phyloP scores from a whole-genome alignment of 73 alveolate species.

The Paramecium tetraurelia region DNA sequence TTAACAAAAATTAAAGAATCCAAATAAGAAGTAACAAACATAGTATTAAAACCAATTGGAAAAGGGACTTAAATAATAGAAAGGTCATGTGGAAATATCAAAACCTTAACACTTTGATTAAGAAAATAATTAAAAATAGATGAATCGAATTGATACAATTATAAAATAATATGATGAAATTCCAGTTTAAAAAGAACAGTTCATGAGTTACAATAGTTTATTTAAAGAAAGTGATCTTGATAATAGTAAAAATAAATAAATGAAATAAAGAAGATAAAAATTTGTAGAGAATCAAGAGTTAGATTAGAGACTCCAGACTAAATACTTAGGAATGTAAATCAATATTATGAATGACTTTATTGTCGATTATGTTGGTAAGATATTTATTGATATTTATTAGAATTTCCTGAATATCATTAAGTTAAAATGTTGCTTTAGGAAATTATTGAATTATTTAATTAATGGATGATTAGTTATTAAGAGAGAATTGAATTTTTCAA shows the following conservation, averaged over 20 bases:
- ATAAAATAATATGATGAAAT: background rate
- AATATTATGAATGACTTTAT: slow-evolving; percentile 18
- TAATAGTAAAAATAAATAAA: slow-evolving; percentile 26
- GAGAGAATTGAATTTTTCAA: slow-evolving; percentile 5
- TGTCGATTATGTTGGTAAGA: slow-evolving; percentile 13
- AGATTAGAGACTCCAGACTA: background rate
- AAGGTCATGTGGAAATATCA: background rate
- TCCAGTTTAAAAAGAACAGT: background rate
- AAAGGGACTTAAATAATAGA: background rate
- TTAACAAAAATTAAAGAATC: background rate
- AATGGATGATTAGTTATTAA: slow-evolving; percentile 27
- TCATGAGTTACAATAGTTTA: background rate
- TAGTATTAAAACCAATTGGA: background rate
- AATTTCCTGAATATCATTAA: background rate
- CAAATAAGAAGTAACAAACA: background rate
- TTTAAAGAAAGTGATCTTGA: background rate
- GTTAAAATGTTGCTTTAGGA: background rate
- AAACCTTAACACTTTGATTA: background rate
- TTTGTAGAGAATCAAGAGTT: background rate
- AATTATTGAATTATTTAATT: background rate
- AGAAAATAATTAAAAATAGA: background rate
- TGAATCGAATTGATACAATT: background rate
- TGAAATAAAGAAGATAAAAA: background rate
- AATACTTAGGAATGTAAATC: background rate
- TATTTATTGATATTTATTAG: background rate